Base-by-base conservation (phyloP, 2,329 filamentous ascomycete species). In the Zopfia rhizophila region DNA sequence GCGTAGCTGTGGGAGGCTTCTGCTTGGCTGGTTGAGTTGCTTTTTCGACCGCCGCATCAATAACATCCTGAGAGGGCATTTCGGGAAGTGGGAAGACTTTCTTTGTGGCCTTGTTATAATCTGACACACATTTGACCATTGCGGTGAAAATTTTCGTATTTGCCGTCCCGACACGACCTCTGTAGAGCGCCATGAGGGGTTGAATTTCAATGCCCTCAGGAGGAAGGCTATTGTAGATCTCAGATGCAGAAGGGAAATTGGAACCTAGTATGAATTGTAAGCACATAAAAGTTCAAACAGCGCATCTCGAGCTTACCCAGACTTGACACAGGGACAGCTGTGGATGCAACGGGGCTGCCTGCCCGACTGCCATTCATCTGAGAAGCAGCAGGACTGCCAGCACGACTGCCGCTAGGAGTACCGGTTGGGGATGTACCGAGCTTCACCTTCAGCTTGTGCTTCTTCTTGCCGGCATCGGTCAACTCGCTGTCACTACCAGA, bases 401-500 rank as follows among this genome's bases (percentile, higher is more conserved):
- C 69, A 21, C 70, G 87, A 61, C 86, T 89, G 21, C 80, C 80
- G 38, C 83, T 81, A 49, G 86, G 78, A 7, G 85, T 89, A 12
- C 77, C 83, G 6, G 74, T 74, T 4, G 85, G 84, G 5, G 83
- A 83, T 13, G 75, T 78, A 19, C 76, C 73, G 37, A 72, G 75
- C 14, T 78, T 73, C 39, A 76, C 71, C 45, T 76, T 74, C 38
- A 84, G 69, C 66, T 82, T 84, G 57, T 84, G 67, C 58, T 78
- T 82, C 68, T 81, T 82, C 43, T 76, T 86, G 60, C 87, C 85
- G 24, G 84, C 85, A 25, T 80, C 86, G 2, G 87, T 90, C 27
- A 79, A 86, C 65, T 91, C 88, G 16, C 85, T 88, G 55, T 91
- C 89, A 56, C 87, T 90, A 41, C 82, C 82, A 33, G 85, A 86